A percentile compares a stretch with the other conserved stretches of the same genome.
phyloP scores from a whole-genome alignment of 192 early-diverging fungal genomes.

The Backusella parvicylindrica region DNA sequence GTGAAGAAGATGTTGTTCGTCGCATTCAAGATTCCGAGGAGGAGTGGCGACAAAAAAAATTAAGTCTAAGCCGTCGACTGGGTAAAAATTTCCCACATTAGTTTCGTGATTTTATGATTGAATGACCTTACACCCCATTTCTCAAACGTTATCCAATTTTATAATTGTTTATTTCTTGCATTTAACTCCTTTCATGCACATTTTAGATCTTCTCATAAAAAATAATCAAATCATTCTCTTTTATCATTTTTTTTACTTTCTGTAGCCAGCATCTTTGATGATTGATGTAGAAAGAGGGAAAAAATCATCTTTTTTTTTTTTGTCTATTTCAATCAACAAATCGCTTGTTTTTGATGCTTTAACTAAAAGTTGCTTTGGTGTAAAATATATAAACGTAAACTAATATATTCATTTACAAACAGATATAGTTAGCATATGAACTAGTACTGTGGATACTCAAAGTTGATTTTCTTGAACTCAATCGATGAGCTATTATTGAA shows the following conservation, averaged over 20 bases:
- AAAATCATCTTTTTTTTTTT: background rate
- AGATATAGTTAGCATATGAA: background rate
- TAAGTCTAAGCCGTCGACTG: conserved; percentile 5
- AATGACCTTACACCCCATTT: background rate
- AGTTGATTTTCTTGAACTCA: background rate
- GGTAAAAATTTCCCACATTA: conserved; percentile 1
- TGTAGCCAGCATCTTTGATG: background rate
- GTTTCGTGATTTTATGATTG: conserved; percentile 2
- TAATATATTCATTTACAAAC: background rate
- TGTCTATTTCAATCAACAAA: background rate
- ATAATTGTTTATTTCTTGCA: background rate
- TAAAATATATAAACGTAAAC: background rate
- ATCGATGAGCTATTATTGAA: background rate
- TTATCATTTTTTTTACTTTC: background rate
- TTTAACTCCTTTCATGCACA: conserved; percentile 4
- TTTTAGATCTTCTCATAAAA: background rate
- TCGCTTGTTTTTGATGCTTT: background rate
- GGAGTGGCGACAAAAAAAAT: conserved; percentile 25
- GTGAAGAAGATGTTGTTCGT: conserved; percentile 33
- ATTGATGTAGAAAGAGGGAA: background rate
- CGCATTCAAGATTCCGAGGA: conserved; percentile 27
- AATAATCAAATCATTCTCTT: background rate
- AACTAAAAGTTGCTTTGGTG: background rate
- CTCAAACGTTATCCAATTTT: background rate
- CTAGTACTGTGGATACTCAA: background rate